Evolutionary conservation across 164 flowering plant genomes (phyloP).

Genomic region (Magnolia officinalis): DNA sequence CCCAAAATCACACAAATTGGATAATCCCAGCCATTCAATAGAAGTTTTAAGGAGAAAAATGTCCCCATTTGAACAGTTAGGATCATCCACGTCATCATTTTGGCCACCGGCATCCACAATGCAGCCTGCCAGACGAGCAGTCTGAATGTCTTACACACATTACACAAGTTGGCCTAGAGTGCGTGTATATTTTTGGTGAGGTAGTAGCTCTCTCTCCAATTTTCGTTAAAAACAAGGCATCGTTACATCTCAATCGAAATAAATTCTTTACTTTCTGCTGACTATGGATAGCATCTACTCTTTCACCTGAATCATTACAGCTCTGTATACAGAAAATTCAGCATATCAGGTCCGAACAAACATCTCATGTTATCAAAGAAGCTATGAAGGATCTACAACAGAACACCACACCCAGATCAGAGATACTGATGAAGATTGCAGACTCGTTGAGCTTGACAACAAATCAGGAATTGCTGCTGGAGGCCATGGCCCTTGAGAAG

Average conservation of each 20-base stretch:
- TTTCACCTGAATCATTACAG: conserved; percentile 17
- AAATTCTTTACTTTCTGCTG: conserved; percentile 1
- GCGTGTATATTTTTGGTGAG: no score
- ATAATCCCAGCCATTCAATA: no score
- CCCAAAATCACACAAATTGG: no score
- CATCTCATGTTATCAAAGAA: conserved; percentile 32
- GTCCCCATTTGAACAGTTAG: no score
- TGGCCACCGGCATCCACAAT: no score
- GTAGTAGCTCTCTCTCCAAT: no score
- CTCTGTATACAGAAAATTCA: conserved; percentile 30
- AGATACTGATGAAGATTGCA: conserved; percentile 49
- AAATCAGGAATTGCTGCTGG: conserved; percentile 80
- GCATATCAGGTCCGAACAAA: conserved; percentile 17
- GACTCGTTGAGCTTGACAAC: conserved; percentile 56
- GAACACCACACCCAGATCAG: conserved; percentile 46
- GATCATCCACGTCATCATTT: no score
- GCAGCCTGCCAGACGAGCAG: no score
- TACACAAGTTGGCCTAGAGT: no score
- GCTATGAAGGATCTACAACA: conserved; percentile 51
- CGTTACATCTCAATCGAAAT: background rate
- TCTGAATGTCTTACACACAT: no score
- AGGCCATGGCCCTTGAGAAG: conserved; percentile 84
- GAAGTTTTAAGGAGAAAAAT: no score
- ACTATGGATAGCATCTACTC: background rate
- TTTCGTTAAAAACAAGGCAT: background rate